A percentile compares a stretch with the other conserved stretches of the same genome.
Conservation (phyloP, 805 yeast genomes). For the Candida ortonii region DNA sequence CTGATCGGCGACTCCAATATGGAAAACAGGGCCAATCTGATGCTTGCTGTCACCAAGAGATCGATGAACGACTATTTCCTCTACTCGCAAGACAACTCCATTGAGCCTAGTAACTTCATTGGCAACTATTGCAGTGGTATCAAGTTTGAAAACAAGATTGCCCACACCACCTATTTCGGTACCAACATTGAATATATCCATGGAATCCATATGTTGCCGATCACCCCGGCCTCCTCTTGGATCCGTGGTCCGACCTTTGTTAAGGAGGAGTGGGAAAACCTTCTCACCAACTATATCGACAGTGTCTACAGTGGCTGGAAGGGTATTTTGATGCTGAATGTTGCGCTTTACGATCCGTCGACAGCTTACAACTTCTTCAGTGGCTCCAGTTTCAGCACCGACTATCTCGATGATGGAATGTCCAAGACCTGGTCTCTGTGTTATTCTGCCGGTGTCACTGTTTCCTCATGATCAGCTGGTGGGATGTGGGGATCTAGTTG, state of each 20-base stretch:
- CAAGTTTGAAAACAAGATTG: slow-evolving; percentile 62
- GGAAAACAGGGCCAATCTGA: slow-evolving; percentile 53
- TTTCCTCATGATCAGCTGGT: slow-evolving; percentile 1
- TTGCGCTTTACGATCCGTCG: slow-evolving; percentile 69
- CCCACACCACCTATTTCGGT: slow-evolving; percentile 67
- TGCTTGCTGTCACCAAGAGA: slow-evolving; percentile 50
- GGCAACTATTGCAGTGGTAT: slow-evolving; percentile 62
- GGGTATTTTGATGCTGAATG: slow-evolving; percentile 70
- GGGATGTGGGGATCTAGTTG: too few species aligned
- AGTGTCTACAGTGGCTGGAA: slow-evolving; percentile 71
- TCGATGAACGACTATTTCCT: slow-evolving; percentile 52
- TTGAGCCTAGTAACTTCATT: slow-evolving; percentile 46
- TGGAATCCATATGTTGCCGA: slow-evolving; percentile 75
- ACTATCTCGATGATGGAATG: slow-evolving; percentile 78
- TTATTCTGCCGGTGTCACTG: slow-evolving; percentile 52
- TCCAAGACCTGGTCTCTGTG: slow-evolving; percentile 85
- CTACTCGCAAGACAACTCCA: slow-evolving; percentile 42
- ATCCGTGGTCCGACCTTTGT: slow-evolving; percentile 57
- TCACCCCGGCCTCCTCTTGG: slow-evolving; percentile 62
- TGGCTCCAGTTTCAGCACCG: slow-evolving; percentile 47
- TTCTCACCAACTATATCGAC: slow-evolving; percentile 44
- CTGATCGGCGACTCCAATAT: slow-evolving; percentile 49
- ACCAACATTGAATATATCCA: slow-evolving; percentile 54
- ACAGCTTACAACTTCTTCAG: slow-evolving; percentile 63
- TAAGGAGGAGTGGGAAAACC: slow-evolving; percentile 63